Base-by-base conservation (phyloP, 2,329 filamentous ascomycete species). In the Cadophora malorum region DNA sequence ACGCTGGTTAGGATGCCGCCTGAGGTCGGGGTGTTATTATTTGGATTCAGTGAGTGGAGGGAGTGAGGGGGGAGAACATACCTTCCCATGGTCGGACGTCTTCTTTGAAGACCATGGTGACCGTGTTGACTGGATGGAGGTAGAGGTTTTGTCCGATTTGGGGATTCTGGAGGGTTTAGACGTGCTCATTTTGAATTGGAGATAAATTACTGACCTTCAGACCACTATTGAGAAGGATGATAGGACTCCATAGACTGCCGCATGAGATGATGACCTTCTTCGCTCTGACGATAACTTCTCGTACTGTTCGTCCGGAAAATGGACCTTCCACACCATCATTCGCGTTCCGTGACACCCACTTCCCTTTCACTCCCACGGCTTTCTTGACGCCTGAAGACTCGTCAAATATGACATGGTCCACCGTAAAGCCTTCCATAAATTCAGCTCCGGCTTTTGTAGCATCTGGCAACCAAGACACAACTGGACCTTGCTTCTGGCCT, bases 81-180 rank as follows among this genome's bases (percentile, higher is more conserved):
- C 74, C 76, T 76, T 90, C 88, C 90, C 90, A 92, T 0, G 89
- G 88, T n/a, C 84, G 85, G 23, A 90, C 84, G 45, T 91, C 89
- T 68, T 93, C 84, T 38, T 90, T 83, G 78, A 90, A 94, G n/a
- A 89, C 83, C 1, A 86, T 91, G 4, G 79, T 78, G 6, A 89
- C 74, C 9, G 83, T 76, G 74, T 84, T 85, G 75, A 89, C 90
- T 1, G 94, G 95, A 76, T 98, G 95, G 0, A 97, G 79, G 74
- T 96, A 84, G 3, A 97, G 86, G 74, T 97, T 92, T 8, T 85
- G 86, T 31, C 95, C 95, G 70, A 97, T 90, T 66, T 97, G 90
- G 4, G 84, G 84, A 77, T 97, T 97, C 82, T 77, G 35, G 35
- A 62, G 6, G 25, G 45, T 53, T 74, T 50, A 74, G 70, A 6